phyloP scores from a whole-genome alignment of 2,329 filamentous ascomycete species.

The Zymoseptoria crescenta region DNA sequence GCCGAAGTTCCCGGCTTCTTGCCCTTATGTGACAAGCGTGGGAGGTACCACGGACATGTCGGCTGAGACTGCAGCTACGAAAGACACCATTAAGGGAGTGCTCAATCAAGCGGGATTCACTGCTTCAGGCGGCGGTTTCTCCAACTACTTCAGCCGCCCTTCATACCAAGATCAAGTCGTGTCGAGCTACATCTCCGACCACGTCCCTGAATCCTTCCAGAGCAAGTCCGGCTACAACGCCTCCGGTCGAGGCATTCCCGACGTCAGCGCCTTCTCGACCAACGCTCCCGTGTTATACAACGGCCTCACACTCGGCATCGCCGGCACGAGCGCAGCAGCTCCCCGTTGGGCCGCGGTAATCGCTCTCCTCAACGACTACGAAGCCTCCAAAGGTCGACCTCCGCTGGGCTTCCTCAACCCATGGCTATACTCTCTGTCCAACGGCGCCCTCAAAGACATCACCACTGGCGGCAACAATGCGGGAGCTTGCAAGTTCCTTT shows the following conservation, averaged over 20 bases:
- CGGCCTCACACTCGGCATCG: slow-evolving; percentile 24
- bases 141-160: slow-evolving; percentile 36
- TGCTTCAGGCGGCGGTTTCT: slow-evolving; percentile 34
- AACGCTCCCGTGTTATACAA: slow-evolving; percentile 32
- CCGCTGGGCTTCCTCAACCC: slow-evolving; percentile 47
- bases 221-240: slow-evolving; percentile 36
- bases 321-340: slow-evolving; percentile 45
- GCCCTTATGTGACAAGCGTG: slow-evolving; percentile 41
- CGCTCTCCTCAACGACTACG: slow-evolving; percentile 54
- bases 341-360: slow-evolving; percentile 53
- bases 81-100: slow-evolving; percentile 11
- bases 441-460: slow-evolving; percentile 43
- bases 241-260: slow-evolving; percentile 37
- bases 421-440: slow-evolving; percentile 47
- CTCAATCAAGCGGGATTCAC: slow-evolving; percentile 10
- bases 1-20: slow-evolving; percentile 40
- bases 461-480: slow-evolving; percentile 28
- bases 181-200: slow-evolving; percentile 31
- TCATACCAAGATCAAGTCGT: slow-evolving; percentile 36
- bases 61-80: slow-evolving; percentile 18
- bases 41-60: slow-evolving; percentile 29
- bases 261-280: slow-evolving; percentile 41
- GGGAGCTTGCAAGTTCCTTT: slow-evolving; percentile 11
- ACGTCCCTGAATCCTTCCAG: slow-evolving; percentile 33
- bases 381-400: slow-evolving; percentile 42